Conservation (phyloP, 805 yeast species). For the Jamesozyma hellenica region DNA sequence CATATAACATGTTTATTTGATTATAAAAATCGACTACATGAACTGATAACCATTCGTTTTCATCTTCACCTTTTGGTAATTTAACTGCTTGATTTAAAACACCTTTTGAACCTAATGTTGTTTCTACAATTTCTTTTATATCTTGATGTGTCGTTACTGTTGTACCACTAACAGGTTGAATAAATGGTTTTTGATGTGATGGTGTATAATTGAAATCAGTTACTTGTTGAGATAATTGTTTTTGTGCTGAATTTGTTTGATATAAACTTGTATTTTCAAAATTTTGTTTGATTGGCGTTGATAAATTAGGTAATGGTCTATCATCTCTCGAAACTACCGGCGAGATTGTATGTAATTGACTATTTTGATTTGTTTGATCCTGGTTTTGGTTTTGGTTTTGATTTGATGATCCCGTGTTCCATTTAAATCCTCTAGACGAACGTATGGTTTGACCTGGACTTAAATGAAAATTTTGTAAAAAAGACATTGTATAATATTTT, state of each 20-base stretch:
- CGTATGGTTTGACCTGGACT: constrained; percentile 40
- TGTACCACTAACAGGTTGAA: constrained; percentile 27
- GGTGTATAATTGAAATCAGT: constrained; percentile 32
- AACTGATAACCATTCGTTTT: constrained; percentile 92
- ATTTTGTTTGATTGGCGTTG: constrained; percentile 4
- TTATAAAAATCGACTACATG: constrained; percentile 96
- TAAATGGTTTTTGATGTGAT: constrained; percentile 28
- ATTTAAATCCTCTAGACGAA: constrained; percentile 38
- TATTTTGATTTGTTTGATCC: background rate
- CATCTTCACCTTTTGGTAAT: constrained; percentile 84
- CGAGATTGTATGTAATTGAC: background rate
- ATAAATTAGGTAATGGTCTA: background rate
- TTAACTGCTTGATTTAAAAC: constrained; percentile 88
- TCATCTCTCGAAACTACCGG: background rate
- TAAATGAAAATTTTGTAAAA: constrained; percentile 29
- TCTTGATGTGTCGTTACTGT: constrained; percentile 52
- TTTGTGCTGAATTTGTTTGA: background rate
- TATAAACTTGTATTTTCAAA: background rate
- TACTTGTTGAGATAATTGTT: constrained; percentile 8
- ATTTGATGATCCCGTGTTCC: constrained; percentile 18
- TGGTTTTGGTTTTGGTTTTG: constrained; percentile 6
- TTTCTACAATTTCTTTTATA: constrained; percentile 82
- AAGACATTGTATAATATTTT: constrained; percentile 13
- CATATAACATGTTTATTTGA: constrained; percentile 92
- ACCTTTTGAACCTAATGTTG: constrained; percentile 87